phyloP scores from a whole-genome alignment of 768 basidiomycete genomes.

The Kwoniella sp. region DNA sequence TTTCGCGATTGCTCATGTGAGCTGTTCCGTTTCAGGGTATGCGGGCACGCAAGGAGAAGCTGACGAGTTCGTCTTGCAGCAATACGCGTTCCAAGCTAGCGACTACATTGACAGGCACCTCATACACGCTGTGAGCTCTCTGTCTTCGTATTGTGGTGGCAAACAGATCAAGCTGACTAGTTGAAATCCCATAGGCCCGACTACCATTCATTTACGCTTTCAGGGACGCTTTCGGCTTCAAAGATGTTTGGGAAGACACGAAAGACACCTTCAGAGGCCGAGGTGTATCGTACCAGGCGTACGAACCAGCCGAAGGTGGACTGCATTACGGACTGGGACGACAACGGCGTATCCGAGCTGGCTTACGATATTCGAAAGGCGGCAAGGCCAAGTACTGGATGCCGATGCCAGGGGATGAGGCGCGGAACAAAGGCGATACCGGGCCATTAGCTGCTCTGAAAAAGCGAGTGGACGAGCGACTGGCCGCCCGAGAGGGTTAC shows the following conservation, averaged over 20 bases:
- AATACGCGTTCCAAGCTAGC: slow-evolving; percentile 85
- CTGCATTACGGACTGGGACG: slow-evolving; percentile 88
- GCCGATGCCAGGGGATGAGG: slow-evolving; percentile 65
- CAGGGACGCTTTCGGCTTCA: slow-evolving; percentile 80
- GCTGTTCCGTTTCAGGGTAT: slow-evolving; percentile 12
- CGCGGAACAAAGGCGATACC: slow-evolving; percentile 40
- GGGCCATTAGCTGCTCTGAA: slow-evolving; percentile 56
- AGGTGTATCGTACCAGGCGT: slow-evolving; percentile 93
- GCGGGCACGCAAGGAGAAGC: background rate
- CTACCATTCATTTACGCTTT: slow-evolving; percentile 86
- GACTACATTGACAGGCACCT: slow-evolving; percentile 75
- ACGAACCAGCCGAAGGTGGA: slow-evolving; percentile 91
- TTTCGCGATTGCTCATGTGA: slow-evolving; percentile 88
- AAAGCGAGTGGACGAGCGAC: slow-evolving; percentile 49
- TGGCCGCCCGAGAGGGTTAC: slow-evolving; percentile 64
- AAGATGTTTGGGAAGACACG: slow-evolving; percentile 84
- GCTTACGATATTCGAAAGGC: slow-evolving; percentile 86
- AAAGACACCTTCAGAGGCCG: slow-evolving; percentile 79
- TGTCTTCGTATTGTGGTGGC: too few relatives aligned
- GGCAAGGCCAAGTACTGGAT: slow-evolving; percentile 96
- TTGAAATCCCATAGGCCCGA: slow-evolving; percentile 58
- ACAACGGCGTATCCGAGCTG: slow-evolving; percentile 84
- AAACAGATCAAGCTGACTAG: background rate
- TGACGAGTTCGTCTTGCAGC: slow-evolving; percentile 32
- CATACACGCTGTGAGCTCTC: slow-evolving; percentile 65